A percentile compares a stretch with the other conserved stretches of the same genome.
These are phyloP conservation scores for Komagataella mondaviorum DNA, from an alignment of 805 yeast genomes.

Conservation along the genomic window DNA sequence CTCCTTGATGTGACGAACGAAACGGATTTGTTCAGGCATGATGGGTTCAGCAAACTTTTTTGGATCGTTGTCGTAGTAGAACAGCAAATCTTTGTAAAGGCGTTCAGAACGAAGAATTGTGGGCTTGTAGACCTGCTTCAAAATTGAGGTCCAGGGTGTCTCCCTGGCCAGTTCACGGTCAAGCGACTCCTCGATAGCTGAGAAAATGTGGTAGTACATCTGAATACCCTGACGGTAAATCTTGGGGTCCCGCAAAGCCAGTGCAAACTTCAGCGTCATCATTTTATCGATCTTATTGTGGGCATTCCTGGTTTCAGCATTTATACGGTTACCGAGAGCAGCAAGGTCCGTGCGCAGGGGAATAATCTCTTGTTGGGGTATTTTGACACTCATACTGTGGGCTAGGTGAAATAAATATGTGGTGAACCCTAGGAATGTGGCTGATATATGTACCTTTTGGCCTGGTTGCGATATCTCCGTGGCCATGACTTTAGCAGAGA, in stretches of 20 bases:
- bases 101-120: constrained; percentile 49
- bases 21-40: constrained; percentile 47
- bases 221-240: constrained; percentile 76
- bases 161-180: constrained; percentile 27
- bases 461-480: background rate
- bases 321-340: constrained; percentile 75
- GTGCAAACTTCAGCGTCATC: constrained; percentile 56
- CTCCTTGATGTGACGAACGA: constrained; percentile 43
- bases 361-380: constrained; percentile 35
- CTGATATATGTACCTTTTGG: background rate
- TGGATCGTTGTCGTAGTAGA: constrained; percentile 44
- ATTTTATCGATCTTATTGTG: constrained; percentile 62
- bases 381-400: constrained; percentile 1
- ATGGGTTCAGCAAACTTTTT: constrained; percentile 45
- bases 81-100: constrained; percentile 48
- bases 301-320: constrained; percentile 45
- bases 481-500: background rate
- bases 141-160: constrained; percentile 28
- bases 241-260: constrained; percentile 63
- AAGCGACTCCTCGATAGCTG: constrained; percentile 43
- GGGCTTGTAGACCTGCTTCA: constrained; percentile 54
- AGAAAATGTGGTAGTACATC: constrained; percentile 56
- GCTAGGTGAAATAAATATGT: background rate
- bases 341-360: constrained; percentile 76
- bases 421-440: background rate